These are phyloP conservation scores for Gossypium davidsonii DNA, from an alignment of 441 rosid genomes.

Conservation along the genomic window DNA sequence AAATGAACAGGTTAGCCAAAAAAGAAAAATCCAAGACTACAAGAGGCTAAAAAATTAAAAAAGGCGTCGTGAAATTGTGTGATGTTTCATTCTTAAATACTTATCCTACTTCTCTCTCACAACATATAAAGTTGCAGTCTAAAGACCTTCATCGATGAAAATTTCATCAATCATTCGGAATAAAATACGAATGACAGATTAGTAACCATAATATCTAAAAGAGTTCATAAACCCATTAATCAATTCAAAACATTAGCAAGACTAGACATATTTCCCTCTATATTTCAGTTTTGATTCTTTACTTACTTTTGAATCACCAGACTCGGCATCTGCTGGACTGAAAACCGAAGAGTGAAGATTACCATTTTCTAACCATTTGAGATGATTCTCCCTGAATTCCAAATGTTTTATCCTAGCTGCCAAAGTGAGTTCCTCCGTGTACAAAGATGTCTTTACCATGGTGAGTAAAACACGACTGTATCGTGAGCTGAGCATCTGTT, in stretches of 20 bases:
- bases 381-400: conserved; percentile 82
- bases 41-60: background rate
- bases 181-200: conserved; percentile 1
- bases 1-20: background rate
- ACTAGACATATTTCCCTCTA: conserved; percentile 78
- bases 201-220: background rate
- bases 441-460: conserved; percentile 69
- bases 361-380: conserved; percentile 88
- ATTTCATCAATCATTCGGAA: background rate
- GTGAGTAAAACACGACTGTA: conserved; percentile 78
- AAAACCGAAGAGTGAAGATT: conserved; percentile 84
- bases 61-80: background rate
- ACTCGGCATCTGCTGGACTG: conserved; percentile 41
- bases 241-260: background rate
- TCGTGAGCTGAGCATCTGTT: conserved; percentile 83
- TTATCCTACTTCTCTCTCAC: no score
- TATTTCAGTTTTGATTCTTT: conserved; percentile 76
- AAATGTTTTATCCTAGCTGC: conserved; percentile 64
- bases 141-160: background rate
- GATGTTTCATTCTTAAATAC: background rate
- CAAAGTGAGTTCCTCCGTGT: conserved; percentile 50
- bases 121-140: background rate
- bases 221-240: background rate
- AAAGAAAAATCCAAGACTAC: background rate
- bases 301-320: conserved; percentile 36